Conservation (phyloP, 1,284 basidiomycete genomes). For the Cryptococcus depauperatus region DNA sequence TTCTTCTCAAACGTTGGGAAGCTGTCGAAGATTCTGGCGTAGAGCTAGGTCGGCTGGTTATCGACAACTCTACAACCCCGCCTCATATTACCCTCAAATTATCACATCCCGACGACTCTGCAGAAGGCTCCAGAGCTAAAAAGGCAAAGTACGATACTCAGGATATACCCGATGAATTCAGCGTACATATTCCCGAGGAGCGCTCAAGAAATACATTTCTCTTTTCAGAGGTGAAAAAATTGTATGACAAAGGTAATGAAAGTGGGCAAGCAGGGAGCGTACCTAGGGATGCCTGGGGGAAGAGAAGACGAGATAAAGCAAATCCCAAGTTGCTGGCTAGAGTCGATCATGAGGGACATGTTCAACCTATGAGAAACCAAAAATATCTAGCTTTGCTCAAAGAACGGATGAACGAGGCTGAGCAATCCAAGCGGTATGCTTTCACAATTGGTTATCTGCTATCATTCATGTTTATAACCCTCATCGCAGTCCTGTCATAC, state of each 20-base stretch:
- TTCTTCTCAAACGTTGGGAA: conserved; percentile 49
- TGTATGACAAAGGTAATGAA: conserved; percentile 7
- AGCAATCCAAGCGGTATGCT: conserved; percentile 41
- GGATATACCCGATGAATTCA: conserved; percentile 34
- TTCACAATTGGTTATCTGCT: background rate
- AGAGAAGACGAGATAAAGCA: conserved; percentile 31
- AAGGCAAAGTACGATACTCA: conserved; percentile 18
- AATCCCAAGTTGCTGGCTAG: conserved; percentile 30
- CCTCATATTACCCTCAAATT: conserved; percentile 20
- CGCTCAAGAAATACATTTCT: conserved; percentile 35
- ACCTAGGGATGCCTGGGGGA: conserved; percentile 12
- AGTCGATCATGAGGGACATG: conserved; percentile 40
- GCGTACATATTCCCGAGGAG: conserved; percentile 29
- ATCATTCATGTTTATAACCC: background rate
- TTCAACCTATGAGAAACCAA: conserved; percentile 36
- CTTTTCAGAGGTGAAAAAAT: conserved; percentile 30
- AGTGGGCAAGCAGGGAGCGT: background rate
- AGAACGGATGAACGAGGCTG: conserved; percentile 42
- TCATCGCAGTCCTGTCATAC: conserved; percentile 36
- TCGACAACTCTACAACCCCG: conserved; percentile 42
- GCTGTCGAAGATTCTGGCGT: conserved; percentile 45
- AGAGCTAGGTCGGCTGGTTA: conserved; percentile 47
- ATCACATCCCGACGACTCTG: conserved; percentile 9
- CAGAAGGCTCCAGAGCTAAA: background rate
- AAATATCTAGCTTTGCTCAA: conserved; percentile 47